These are phyloP conservation scores for Graphium sp. DNA, from an alignment of 2,329 filamentous ascomycete species.

Conservation along the genomic window DNA sequence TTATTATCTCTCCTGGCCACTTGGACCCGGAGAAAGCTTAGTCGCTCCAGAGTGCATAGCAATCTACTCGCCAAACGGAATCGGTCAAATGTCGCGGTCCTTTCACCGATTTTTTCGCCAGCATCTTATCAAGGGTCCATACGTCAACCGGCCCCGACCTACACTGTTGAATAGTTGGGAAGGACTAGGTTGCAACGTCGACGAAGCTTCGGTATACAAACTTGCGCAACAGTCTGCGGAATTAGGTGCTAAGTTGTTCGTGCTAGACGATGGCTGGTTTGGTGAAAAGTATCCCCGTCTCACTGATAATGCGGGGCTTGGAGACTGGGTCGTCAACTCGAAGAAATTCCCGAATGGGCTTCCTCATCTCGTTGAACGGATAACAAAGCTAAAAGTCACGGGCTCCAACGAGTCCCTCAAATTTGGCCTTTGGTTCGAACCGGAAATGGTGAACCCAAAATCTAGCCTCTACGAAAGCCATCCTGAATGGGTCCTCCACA, in stretches of 20 bases:
- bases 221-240: slow-evolving; percentile 38
- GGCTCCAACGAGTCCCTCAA: slow-evolving; percentile 29
- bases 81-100: slow-evolving; percentile 44
- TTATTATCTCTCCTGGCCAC: slow-evolving; percentile 38
- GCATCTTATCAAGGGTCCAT: slow-evolving; percentile 40
- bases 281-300: slow-evolving; percentile 42
- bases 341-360: slow-evolving; percentile 41
- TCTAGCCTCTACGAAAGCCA: slow-evolving; percentile 43
- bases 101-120: slow-evolving; percentile 45
- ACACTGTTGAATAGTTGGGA: slow-evolving; percentile 51
- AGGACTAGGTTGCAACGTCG: slow-evolving; percentile 40
- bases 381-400: slow-evolving; percentile 29
- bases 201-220: slow-evolving; percentile 34
- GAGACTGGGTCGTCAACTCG: slow-evolving; percentile 45
- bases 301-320: slow-evolving; percentile 39
- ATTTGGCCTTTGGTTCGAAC: slow-evolving; percentile 52
- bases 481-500: slow-evolving; percentile 46
- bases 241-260: slow-evolving; percentile 44
- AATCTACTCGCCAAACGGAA: slow-evolving; percentile 38
- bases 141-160: slow-evolving; percentile 31
- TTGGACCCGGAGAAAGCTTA: slow-evolving; percentile 37
- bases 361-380: slow-evolving; percentile 26
- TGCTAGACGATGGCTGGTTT: slow-evolving; percentile 54
- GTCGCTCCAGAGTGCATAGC: slow-evolving; percentile 45
- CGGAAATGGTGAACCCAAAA: slow-evolving; percentile 50